Evolutionary conservation across 2,329 filamentous ascomycete species (phyloP).

Genomic region (Apiospora phragmitis): DNA sequence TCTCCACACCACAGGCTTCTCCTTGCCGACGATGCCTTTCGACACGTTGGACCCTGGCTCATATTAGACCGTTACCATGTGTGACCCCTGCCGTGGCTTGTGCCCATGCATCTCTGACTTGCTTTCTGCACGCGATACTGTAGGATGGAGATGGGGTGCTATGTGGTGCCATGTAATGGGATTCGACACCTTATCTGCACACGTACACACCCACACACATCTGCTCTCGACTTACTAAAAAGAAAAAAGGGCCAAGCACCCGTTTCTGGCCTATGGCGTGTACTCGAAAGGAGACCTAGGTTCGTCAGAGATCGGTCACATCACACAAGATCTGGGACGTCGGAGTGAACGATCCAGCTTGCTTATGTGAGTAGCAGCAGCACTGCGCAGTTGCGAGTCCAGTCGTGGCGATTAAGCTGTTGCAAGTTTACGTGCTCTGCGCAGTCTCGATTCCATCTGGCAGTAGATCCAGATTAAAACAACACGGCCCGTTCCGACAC

Average conservation of each 20-base stretch:
- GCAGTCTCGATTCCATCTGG: neutral
- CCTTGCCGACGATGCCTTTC: neutral
- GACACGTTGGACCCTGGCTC: neutral
- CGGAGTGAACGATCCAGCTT: conserved; percentile 27
- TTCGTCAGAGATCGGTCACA: conserved; percentile 37
- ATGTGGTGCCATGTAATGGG: neutral
- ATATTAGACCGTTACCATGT: conserved; percentile 8
- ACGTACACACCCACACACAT: neutral
- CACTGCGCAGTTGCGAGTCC: neutral
- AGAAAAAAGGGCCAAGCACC: neutral
- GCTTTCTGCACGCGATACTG: conserved; percentile 23
- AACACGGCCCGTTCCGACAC: conserved; percentile 30
- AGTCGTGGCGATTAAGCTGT: neutral
- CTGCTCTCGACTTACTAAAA: neutral
- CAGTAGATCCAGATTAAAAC: conserved; percentile 13
- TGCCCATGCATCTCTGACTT: conserved; percentile 28
- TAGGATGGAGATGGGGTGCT: neutral
- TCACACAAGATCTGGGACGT: conserved; percentile 51
- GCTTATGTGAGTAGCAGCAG: conserved; percentile 27
- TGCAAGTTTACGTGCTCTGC: conserved; percentile 18
- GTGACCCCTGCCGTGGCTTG: conserved; percentile 28
- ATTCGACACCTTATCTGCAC: neutral
- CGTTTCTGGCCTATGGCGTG: neutral
- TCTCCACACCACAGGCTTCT: neutral
- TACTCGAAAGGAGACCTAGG: neutral